These are phyloP conservation scores for Haplosporangium sp. DNA, from an alignment of 371 early-diverging fungal genomes.

Conservation along the genomic window DNA sequence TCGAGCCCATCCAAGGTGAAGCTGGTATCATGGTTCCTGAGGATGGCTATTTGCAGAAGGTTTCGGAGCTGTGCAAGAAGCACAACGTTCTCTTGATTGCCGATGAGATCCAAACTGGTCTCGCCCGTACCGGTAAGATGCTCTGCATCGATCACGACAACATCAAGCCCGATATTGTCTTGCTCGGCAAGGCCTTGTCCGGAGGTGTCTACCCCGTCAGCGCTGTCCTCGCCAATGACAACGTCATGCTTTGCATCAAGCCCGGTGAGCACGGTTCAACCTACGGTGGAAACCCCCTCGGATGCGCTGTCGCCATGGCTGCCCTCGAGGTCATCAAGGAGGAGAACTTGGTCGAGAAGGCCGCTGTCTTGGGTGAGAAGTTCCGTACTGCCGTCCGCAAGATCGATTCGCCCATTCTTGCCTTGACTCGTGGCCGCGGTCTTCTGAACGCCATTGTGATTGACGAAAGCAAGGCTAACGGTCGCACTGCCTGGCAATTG, in stretches of 20 bases:
- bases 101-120: slow-evolving; percentile 98
- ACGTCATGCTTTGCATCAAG: slow-evolving; percentile 92
- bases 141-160: slow-evolving; percentile 92
- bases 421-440: slow-evolving; percentile 91
- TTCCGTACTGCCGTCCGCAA: slow-evolving; percentile 82
- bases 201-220: slow-evolving; percentile 97
- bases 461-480: slow-evolving; percentile 82
- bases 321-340: slow-evolving; percentile 95
- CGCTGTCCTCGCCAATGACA: slow-evolving; percentile 90
- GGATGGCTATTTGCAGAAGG: slow-evolving; percentile 86
- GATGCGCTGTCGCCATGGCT: slow-evolving; percentile 93
- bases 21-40: slow-evolving; percentile 97
- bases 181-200: slow-evolving; percentile 96
- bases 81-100: slow-evolving; percentile 97
- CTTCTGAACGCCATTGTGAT: slow-evolving; percentile 97
- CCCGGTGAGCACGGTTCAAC: slow-evolving; percentile 98
- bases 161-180: slow-evolving; percentile 92
- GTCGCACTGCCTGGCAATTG: slow-evolving; percentile 96
- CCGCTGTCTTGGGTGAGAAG: slow-evolving; percentile 79
- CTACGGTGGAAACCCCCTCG: slow-evolving; percentile 97
- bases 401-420: slow-evolving; percentile 80
- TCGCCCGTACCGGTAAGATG: slow-evolving; percentile 95
- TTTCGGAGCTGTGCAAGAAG: slow-evolving; percentile 92
- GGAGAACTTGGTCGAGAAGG: slow-evolving; percentile 87
- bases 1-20: slow-evolving; percentile 99